Evolutionary conservation across 139 green algal species (phyloP).

Genomic region (Coelastrella sp.): DNA sequence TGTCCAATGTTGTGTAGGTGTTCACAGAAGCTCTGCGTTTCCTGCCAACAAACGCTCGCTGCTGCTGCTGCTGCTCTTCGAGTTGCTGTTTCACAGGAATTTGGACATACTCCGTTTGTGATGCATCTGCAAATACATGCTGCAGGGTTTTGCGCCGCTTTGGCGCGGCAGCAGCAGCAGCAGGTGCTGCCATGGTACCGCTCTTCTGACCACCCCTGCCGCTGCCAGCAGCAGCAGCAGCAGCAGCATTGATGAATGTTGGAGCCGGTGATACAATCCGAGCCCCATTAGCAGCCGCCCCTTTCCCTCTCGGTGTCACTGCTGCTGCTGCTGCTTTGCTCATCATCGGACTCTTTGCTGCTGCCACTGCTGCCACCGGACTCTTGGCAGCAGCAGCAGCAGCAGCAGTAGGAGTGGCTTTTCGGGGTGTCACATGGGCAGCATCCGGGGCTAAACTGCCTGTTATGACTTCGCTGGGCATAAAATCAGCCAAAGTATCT

Average conservation of each 20-base stretch:
- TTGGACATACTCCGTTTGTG: background rate
- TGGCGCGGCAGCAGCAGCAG: background rate
- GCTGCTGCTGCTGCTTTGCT: background rate
- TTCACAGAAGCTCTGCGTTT: background rate
- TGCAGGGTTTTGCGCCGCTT: background rate
- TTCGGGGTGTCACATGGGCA: background rate
- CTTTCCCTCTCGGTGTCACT: background rate
- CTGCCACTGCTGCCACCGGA: background rate
- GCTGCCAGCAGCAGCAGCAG: background rate
- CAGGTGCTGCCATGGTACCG: background rate
- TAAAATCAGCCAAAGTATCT: background rate
- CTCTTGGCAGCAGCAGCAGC: background rate
- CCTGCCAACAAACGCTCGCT: background rate
- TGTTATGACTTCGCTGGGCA: background rate
- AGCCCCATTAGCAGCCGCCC: background rate
- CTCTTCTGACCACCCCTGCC: background rate
- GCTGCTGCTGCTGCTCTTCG: background rate
- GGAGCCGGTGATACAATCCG: background rate
- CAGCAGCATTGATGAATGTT: background rate
- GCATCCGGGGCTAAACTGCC: background rate
- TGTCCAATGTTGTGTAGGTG: background rate
- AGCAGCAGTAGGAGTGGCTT: background rate
- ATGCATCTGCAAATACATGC: background rate
- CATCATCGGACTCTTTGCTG: background rate
- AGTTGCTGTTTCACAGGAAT: background rate